Evolutionary conservation across 208 protist genomes (phyloP).

Genomic region (Leishmania major): DNA sequence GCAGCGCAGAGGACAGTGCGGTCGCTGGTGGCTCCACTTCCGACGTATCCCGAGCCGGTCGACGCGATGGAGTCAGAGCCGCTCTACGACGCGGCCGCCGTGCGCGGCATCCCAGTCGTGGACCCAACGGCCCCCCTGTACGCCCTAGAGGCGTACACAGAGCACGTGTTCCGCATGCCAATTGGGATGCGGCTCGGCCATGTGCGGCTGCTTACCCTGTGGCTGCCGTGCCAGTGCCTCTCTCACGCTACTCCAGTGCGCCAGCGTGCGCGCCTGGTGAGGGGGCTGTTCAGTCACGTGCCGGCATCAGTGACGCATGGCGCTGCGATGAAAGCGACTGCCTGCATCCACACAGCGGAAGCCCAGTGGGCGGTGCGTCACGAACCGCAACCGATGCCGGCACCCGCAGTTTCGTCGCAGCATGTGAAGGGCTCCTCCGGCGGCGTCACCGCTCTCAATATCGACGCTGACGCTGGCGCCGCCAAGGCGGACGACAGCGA

Average conservation of each 20-base stretch:
- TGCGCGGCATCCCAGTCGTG: constrained; percentile 18
- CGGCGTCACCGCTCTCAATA: background rate
- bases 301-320: constrained; percentile 15
- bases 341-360: constrained; percentile 6
- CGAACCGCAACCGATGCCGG: background rate
- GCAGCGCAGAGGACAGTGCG: background rate
- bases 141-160: constrained; percentile 26
- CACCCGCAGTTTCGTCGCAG: background rate
- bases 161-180: constrained; percentile 15
- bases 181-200: constrained; percentile 28
- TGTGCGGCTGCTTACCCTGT: constrained; percentile 4
- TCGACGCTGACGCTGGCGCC: background rate
- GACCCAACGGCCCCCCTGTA: constrained; percentile 26
- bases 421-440: background rate
- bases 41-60: background rate
- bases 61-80: background rate
- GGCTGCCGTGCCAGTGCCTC: constrained; percentile 4
- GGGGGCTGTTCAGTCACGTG: constrained; percentile 26
- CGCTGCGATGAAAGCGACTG: constrained; percentile 13
- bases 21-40: constrained; percentile 13
- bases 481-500: background rate
- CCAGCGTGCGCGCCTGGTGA: constrained; percentile 13
- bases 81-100: background rate
- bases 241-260: background rate
- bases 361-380: background rate